These are phyloP conservation scores for Aspergillus ochraceus DNA, from an alignment of 2,329 filamentous ascomycete species.

Conservation along the genomic window DNA sequence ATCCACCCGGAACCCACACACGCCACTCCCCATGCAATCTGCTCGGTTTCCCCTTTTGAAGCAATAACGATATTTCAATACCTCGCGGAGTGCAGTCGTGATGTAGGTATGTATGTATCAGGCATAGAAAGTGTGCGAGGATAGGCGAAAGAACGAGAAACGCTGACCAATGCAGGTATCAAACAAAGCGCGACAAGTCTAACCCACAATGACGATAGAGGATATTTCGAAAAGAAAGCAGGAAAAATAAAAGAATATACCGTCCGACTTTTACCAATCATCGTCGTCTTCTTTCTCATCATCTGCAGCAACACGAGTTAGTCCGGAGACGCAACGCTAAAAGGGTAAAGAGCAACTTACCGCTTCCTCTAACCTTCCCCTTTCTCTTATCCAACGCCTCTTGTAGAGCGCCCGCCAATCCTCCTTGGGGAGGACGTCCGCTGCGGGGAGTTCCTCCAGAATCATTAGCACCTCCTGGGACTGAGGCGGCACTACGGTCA, in stretches of 20 bases:
- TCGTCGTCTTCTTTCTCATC: conserved; percentile 49
- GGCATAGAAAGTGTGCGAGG: background rate
- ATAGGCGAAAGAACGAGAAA: conserved; percentile 3
- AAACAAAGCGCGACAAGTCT: conserved; percentile 13
- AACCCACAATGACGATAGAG: conserved; percentile 7
- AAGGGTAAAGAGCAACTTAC: conserved; percentile 60
- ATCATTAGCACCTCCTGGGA: conserved; percentile 57
- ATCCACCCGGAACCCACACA: background rate
- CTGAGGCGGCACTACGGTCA: conserved; percentile 46
- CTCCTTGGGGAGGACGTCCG: conserved; percentile 54
- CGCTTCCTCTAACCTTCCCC: conserved; percentile 90
- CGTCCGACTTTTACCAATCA: conserved; percentile 40
- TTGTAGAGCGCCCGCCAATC: conserved; percentile 79
- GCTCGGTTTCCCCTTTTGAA: background rate
- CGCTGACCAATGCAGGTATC: conserved; percentile 17
- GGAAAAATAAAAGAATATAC: background rate
- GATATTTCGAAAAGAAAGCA: background rate
- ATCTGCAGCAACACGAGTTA: conserved; percentile 38
- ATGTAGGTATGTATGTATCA: conserved; percentile 3
- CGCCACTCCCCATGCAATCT: background rate
- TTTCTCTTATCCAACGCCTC: conserved; percentile 79
- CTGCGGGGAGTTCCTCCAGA: conserved; percentile 56
- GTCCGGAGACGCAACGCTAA: background rate
- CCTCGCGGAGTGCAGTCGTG: background rate
- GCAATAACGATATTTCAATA: background rate